Base-by-base conservation (phyloP, 371 early-diverging fungal genomes). In the Mortierella sp. region DNA sequence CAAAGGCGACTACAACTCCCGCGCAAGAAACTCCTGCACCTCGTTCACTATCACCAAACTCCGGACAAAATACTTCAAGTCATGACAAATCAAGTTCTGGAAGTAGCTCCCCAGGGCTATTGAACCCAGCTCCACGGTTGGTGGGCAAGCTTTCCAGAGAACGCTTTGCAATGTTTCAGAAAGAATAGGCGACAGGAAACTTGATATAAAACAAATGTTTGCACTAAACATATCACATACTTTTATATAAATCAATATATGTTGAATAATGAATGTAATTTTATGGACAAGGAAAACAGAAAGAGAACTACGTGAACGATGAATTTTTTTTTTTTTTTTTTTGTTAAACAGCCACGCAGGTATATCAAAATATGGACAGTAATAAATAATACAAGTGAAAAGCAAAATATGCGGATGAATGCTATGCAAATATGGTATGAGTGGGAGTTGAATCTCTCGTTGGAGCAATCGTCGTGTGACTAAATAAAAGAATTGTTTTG, bases 131-230 rank as follows among this genome's bases (percentile, higher is more conserved):
- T 15, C 76, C 76, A 59, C 66, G 76, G 55, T 35, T 76, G 59
- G 56, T 76, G 2, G 76, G 76, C 43, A 70, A 70, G 64, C 31
- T 76, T 35, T 76, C 71, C 19, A 31, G 63, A 35, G 76, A 76
- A n/a, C 76, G 76, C 0, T 57, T 76, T 13, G 76, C 76, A 6
- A 76, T 76, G 76, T 76, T 76, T 70, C 61, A 70, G 53, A 64
- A 32, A 23, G 54, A 35, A 15, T 60, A 43, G 53, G 43, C 2
- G 29, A 54, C 5, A 13, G 3, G 55, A 54, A 54, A 6, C 4
- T n/a, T n/a, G n/a, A 10, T 26, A 19, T 56, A 32, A 19, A 9
- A 5, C 35, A 56, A 7, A 7, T 32, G 15, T 56, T 35, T 29
- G n/a, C n/a, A n/a, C n/a, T n/a, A n/a, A n/a, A n/a, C n/a, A n/a